Percentiles rank a stretch among this genome's conserved stretches.
Evolutionary conservation across 768 basidiomycete genomes (phyloP).

Genomic region (Multifurca ochricompacta): DNA sequence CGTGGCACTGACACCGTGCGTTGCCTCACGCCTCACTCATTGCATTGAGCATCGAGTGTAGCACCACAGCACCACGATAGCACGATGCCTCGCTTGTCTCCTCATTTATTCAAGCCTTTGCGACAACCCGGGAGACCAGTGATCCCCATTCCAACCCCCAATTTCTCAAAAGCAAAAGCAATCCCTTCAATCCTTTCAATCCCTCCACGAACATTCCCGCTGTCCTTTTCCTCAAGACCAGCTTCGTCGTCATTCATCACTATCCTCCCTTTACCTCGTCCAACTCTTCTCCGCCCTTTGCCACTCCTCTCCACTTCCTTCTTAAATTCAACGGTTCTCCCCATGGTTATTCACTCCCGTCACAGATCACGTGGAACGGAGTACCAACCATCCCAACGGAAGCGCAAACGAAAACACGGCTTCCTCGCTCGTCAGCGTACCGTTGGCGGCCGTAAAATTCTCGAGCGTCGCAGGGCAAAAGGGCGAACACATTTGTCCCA

Average conservation of each 20-base stretch:
- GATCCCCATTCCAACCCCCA: neutral
- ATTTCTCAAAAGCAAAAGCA: too few species aligned
- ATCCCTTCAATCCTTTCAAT: too few species aligned
- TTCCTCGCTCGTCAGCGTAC: conserved; percentile 73
- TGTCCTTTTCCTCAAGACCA: neutral
- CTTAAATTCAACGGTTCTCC: neutral
- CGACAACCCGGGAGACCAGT: neutral
- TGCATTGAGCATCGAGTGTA: too few species aligned
- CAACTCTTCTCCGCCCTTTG: conserved; percentile 5
- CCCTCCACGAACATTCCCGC: neutral
- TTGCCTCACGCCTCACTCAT: neutral
- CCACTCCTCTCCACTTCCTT: neutral
- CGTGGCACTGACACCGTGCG: too few species aligned
- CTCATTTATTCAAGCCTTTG: neutral
- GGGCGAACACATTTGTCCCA: conserved; percentile 78
- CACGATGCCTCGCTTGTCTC: conserved; percentile 12
- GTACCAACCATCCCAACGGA: conserved; percentile 94
- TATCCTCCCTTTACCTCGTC: conserved; percentile 5
- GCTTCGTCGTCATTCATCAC: neutral
- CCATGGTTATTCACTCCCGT: conserved; percentile 43
- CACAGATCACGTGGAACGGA: conserved; percentile 72
- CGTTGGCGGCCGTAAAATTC: conserved; percentile 61
- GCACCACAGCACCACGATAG: too few species aligned
- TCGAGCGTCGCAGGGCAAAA: conserved; percentile 62
- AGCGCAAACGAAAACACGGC: conserved; percentile 87